phyloP scores from a whole-genome alignment of 2,329 filamentous ascomycete species.

The Xenosphaeropsis pyriputrescens region DNA sequence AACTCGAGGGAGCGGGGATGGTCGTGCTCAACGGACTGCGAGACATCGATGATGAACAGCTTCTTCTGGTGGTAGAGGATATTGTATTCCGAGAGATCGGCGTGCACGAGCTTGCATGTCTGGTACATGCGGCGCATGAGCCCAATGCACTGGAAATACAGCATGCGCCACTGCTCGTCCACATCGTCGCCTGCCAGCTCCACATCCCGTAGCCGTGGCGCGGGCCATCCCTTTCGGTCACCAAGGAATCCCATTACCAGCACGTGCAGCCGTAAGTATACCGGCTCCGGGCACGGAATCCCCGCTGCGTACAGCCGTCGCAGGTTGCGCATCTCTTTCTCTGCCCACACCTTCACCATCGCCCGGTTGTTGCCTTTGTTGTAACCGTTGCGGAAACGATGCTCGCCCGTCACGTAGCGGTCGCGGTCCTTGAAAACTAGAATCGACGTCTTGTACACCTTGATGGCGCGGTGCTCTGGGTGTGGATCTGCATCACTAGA shows the following conservation, averaged over 20 bases:
- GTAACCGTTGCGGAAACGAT: slow-evolving; percentile 78
- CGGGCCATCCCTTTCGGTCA: slow-evolving; percentile 73
- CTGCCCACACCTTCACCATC: slow-evolving; percentile 98
- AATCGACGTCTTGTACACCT: slow-evolving; percentile 98
- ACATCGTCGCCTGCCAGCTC: slow-evolving; percentile 52
- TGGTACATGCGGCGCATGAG: slow-evolving; percentile 93
- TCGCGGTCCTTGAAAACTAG: slow-evolving; percentile 96
- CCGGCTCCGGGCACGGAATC: slow-evolving; percentile 80
- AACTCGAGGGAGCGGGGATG: slow-evolving; percentile 89
- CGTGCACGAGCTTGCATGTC: slow-evolving; percentile 80
- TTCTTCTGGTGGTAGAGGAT: slow-evolving; percentile 72
- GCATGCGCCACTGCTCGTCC: slow-evolving; percentile 55
- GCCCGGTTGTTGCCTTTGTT: slow-evolving; percentile 91
- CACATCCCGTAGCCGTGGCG: slow-evolving; percentile 81
- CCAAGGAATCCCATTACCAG: slow-evolving; percentile 91
- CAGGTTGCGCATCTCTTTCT: slow-evolving; percentile 95
- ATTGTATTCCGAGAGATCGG: slow-evolving; percentile 97
- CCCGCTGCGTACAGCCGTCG: slow-evolving; percentile 69
- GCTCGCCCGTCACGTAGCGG: slow-evolving; percentile 89
- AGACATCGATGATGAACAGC: slow-evolving; percentile 93
- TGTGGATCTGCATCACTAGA: slow-evolving; percentile 30
- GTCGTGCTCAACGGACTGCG: slow-evolving; percentile 92
- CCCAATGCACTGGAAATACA: slow-evolving; percentile 73
- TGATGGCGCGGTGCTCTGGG: slow-evolving; percentile 70
- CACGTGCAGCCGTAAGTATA: slow-evolving; percentile 84